Conservation (phyloP, 768 basidiomycete species). For the Lentinula sp. region DNA sequence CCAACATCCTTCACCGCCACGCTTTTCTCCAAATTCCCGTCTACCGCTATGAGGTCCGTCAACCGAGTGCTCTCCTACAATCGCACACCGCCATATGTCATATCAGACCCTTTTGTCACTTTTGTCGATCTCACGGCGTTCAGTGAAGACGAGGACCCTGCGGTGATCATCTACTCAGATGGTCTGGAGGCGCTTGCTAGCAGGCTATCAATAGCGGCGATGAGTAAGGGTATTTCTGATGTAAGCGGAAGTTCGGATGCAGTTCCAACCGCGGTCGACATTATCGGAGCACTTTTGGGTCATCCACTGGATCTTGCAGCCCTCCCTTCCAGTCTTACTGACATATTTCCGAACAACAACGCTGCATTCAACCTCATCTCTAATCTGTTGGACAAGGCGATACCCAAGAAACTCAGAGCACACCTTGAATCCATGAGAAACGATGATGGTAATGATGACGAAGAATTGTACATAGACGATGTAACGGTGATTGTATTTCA, state of each 20-base stretch:
- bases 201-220: neutral
- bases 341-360: neutral
- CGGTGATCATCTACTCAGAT: neutral
- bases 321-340: neutral
- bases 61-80: neutral
- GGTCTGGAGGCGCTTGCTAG: neutral
- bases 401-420: neutral
- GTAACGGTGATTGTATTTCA: neutral
- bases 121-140: neutral
- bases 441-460: neutral
- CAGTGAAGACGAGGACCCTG: neutral
- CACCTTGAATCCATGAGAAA: neutral
- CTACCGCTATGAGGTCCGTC: neutral
- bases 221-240: neutral
- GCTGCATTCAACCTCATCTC: neutral
- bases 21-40: neutral
- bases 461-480: conserved; percentile 1
- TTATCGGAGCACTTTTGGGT: neutral
- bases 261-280: neutral
- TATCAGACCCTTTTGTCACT: neutral
- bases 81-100: neutral
- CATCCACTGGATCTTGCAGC: neutral
- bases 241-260: too few relatives aligned
- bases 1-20: neutral
- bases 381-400: neutral